A percentile compares a stretch with the other conserved stretches of the same genome.
phyloP scores from a whole-genome alignment of 2,329 filamentous ascomycete species.

The Fusarium musae region DNA sequence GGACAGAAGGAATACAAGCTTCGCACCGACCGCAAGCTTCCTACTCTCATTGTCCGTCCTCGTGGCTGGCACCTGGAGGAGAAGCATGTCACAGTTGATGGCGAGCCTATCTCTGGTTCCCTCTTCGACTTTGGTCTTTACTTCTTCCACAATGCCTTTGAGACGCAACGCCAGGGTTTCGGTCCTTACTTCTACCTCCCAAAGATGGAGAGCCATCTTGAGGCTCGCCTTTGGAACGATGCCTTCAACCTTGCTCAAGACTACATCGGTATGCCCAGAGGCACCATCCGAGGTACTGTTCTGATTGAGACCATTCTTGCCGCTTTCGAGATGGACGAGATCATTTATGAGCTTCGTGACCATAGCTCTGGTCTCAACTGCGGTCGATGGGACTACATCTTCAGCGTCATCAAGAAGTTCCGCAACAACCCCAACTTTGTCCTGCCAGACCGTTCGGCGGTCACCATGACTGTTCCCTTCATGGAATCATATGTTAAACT shows the following conservation, averaged over 20 bases:
- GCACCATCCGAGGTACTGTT: slow-evolving; percentile 94
- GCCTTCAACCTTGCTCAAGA: slow-evolving; percentile 97
- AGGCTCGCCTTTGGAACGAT: slow-evolving; percentile 98
- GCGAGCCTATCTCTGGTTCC: slow-evolving; percentile 90
- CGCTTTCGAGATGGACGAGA: slow-evolving; percentile 99
- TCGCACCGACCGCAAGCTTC: slow-evolving; percentile 83
- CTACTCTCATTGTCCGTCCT: slow-evolving; percentile 92
- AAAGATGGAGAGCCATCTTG: slow-evolving; percentile 98
- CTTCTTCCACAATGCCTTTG: slow-evolving; percentile 97
- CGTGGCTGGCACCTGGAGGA: slow-evolving; percentile 98
- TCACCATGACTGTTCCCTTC: slow-evolving; percentile 98
- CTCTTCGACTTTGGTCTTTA: slow-evolving; percentile 99
- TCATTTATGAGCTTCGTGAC: slow-evolving; percentile 98
- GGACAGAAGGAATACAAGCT: slow-evolving; percentile 98
- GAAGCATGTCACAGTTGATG: slow-evolving; percentile 96
- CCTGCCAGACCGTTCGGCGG: slow-evolving; percentile 87
- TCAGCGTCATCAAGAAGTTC: slow-evolving; percentile 99
- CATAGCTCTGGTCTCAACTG: slow-evolving; percentile 98
- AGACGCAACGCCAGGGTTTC: slow-evolving; percentile 83
- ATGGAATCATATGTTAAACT: slow-evolving; percentile 97
- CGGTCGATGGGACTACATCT: slow-evolving; percentile 99
- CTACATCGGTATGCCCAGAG: slow-evolving; percentile 86
- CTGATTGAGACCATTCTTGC: slow-evolving; percentile 98
- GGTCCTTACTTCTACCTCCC: slow-evolving; percentile 98
- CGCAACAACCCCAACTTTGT: slow-evolving; percentile 93